A percentile compares a stretch with the other conserved stretches of the same genome.
These are phyloP conservation scores for Mycena galericulata DNA, from an alignment of 768 basidiomycete genomes.

Conservation along the genomic window DNA sequence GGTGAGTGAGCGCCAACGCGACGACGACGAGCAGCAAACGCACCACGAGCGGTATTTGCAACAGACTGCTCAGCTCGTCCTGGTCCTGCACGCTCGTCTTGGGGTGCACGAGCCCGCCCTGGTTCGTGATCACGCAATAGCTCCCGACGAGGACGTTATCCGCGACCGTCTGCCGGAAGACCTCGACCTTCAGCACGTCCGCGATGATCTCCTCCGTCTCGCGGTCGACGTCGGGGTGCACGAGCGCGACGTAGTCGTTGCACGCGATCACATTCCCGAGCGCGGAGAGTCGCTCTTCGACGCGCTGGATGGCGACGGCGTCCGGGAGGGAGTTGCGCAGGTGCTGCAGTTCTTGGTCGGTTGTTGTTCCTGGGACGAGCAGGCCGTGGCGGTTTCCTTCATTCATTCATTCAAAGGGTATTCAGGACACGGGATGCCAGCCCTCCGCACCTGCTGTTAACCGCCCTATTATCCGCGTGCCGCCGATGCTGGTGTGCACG, in stretches of 20 bases:
- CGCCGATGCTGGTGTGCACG: constrained; percentile 95
- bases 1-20: background rate
- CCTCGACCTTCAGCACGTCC: constrained; percentile 98
- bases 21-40: constrained; percentile 49
- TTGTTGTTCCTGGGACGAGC: constrained; percentile 94
- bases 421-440: background rate
- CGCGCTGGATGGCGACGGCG: constrained; percentile 91
- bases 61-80: constrained; percentile 93
- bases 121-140: constrained; percentile 95
- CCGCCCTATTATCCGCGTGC: constrained; percentile 93
- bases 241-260: constrained; percentile 98
- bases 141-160: constrained; percentile 97
- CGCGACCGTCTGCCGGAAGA: constrained; percentile 97
- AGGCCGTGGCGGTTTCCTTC: constrained; percentile 96
- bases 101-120: constrained; percentile 97
- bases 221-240: constrained; percentile 97
- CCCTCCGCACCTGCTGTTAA: constrained; percentile 81
- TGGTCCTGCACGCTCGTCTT: constrained; percentile 98
- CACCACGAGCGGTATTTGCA: constrained; percentile 96
- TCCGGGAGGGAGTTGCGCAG: constrained; percentile 96
- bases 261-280: constrained; percentile 98
- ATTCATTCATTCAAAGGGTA: constrained; percentile 2
- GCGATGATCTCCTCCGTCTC: constrained; percentile 99
- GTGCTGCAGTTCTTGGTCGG: constrained; percentile 98
- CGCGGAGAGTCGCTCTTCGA: constrained; percentile 97